These are phyloP conservation scores for Sutorius australiensis DNA, from an alignment of 768 basidiomycete genomes.

Conservation along the genomic window DNA sequence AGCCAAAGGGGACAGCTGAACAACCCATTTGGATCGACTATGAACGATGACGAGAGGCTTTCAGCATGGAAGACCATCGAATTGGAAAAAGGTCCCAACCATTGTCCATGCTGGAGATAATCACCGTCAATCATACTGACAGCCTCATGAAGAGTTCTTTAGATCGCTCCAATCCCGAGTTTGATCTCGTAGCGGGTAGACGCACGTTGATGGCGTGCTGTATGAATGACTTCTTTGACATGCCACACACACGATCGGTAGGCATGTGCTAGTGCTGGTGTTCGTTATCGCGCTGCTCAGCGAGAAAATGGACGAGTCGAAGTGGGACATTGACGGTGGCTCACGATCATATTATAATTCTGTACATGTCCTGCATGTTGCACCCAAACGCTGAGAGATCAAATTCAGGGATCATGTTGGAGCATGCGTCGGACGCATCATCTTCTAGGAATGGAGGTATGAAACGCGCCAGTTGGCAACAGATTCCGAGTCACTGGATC, in stretches of 20 bases:
- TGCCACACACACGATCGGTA: not conserved
- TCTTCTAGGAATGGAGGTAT: conserved; percentile 13
- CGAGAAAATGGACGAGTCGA: not conserved
- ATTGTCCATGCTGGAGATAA: conserved; percentile 19
- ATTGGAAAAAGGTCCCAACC: conserved; percentile 1
- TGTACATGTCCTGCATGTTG: conserved; percentile 1
- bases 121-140: conserved; percentile 22
- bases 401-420: conserved; percentile 11
- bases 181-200: conserved; percentile 7
- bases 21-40: conserved; percentile 3
- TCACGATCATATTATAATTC: conserved; percentile 14
- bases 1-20: conserved; percentile 1
- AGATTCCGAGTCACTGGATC: not conserved
- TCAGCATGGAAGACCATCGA: not conserved
- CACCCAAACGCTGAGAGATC: conserved; percentile 10
- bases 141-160: not conserved
- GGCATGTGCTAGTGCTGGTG: not conserved
- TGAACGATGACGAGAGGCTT: conserved; percentile 11
- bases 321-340: not conserved
- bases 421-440: not conserved
- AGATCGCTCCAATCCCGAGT: conserved; percentile 4
- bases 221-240: conserved; percentile 1
- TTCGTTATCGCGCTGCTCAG: not conserved
- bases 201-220: not conserved
- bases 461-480: not conserved